phyloP scores from a whole-genome alignment of 1,139 yeast genomes.

The Kluyveromyces sp. region DNA sequence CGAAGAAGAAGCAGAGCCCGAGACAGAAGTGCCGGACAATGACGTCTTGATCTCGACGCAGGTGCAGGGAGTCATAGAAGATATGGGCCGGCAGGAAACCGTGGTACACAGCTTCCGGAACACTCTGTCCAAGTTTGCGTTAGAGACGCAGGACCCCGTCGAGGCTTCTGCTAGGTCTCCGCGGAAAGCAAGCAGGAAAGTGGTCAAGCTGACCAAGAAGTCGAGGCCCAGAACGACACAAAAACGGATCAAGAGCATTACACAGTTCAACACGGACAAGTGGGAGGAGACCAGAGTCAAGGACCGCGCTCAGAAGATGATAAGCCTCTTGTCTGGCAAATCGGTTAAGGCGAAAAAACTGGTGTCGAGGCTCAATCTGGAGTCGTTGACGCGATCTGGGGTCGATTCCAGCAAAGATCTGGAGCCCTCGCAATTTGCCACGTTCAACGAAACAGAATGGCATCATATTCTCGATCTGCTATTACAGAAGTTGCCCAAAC shows the following conservation, averaged over 20 bases:
- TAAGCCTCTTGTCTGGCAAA: slow-evolving; percentile 27
- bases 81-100: slow-evolving; percentile 18
- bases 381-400: slow-evolving; percentile 2
- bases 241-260: slow-evolving; percentile 11
- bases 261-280: slow-evolving; percentile 12
- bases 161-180: no score
- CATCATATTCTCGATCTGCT: slow-evolving; percentile 15
- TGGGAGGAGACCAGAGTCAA: slow-evolving; percentile 12
- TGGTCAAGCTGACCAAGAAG: slow-evolving; percentile 1
- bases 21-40: slow-evolving; percentile 7
- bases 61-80: slow-evolving; percentile 28
- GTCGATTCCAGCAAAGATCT: background rate
- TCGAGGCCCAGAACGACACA: slow-evolving; percentile 2
- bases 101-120: slow-evolving; percentile 19
- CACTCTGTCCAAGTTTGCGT: slow-evolving; percentile 10
- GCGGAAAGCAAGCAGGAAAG: no score
- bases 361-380: slow-evolving; percentile 11
- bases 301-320: slow-evolving; percentile 18
- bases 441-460: slow-evolving; percentile 29
- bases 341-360: slow-evolving; percentile 24
- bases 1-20: slow-evolving; percentile 9
- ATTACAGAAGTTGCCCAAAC: slow-evolving; percentile 19
- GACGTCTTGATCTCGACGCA: slow-evolving; percentile 28
- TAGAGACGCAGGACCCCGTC: slow-evolving; percentile 4
- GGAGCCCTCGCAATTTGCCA: slow-evolving; percentile 15